Evolutionary conservation across 2,329 filamentous ascomycete genomes (phyloP).

Genomic region (Herpotrichia juniperi): DNA sequence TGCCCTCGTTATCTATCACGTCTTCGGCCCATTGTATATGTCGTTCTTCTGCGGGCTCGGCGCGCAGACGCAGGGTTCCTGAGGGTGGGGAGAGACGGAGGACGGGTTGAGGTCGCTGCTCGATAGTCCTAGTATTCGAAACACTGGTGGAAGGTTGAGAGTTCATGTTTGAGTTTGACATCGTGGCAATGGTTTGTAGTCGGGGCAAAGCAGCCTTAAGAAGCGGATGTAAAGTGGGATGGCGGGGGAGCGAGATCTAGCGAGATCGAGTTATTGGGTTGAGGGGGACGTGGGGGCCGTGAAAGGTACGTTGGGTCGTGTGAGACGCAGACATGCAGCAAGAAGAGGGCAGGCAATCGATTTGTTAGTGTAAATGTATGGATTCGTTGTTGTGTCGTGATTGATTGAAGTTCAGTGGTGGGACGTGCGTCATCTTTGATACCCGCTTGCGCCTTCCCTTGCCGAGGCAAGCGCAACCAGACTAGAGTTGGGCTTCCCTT

Average conservation of each 20-base stretch:
- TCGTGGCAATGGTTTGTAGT: slow-evolving; percentile 59
- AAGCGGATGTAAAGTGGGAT: slow-evolving; percentile 23
- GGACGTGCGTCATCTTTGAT: slow-evolving; percentile 27
- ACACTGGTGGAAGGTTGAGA: slow-evolving; percentile 10
- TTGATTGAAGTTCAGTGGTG: slow-evolving; percentile 26
- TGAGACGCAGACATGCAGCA: slow-evolving; percentile 14
- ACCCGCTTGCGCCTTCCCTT: neutral
- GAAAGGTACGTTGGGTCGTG: slow-evolving; percentile 15
- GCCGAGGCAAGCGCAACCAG: too few relatives aligned
- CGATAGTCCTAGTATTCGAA: slow-evolving; percentile 28
- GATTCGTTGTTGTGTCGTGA: slow-evolving; percentile 44
- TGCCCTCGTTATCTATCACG: slow-evolving; percentile 92
- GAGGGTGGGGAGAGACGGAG: slow-evolving; percentile 42
- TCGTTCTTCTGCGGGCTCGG: slow-evolving; percentile 53
- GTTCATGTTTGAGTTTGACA: slow-evolving; percentile 47
- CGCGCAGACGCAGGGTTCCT: slow-evolving; percentile 49
- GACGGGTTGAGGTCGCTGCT: slow-evolving; percentile 34
- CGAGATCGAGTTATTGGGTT: slow-evolving; percentile 11
- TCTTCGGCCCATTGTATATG: slow-evolving; percentile 91
- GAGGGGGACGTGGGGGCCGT: slow-evolving; percentile 9
- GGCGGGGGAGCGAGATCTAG: slow-evolving; percentile 8
- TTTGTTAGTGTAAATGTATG: slow-evolving; percentile 38
- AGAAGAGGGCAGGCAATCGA: slow-evolving; percentile 21
- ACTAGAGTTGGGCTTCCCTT: too few relatives aligned
- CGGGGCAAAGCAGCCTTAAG: slow-evolving; percentile 12